Conservation (phyloP, 169 alveolate species). For the Eimeria brunetti region DNA sequence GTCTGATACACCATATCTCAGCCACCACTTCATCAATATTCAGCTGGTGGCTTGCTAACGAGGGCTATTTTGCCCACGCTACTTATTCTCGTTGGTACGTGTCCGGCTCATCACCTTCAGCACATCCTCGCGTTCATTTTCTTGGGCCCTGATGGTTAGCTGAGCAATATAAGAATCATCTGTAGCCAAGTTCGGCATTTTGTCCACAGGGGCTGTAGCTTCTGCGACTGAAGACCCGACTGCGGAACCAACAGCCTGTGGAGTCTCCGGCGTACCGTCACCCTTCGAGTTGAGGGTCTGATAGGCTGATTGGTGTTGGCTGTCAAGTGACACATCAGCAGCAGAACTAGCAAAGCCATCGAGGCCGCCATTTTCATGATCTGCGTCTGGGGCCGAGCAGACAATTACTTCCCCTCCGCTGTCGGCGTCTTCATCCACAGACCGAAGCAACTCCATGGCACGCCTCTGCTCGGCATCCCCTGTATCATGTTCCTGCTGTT, state of each 20-base stretch:
- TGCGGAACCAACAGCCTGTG: neutral
- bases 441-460: slow-evolving; percentile 56
- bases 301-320: neutral
- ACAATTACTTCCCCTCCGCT: slow-evolving; percentile 57
- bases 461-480: slow-evolving; percentile 70
- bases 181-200: neutral
- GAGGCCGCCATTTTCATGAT: neutral
- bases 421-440: slow-evolving; percentile 61
- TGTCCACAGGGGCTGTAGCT: neutral
- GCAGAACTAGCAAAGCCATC: neutral
- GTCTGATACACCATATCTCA: neutral
- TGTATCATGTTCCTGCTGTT: slow-evolving; percentile 25
- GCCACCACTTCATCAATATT: neutral
- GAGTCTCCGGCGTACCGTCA: neutral
- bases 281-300: neutral
- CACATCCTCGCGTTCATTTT: slow-evolving; percentile 62
- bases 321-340: neutral
- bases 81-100: neutral
- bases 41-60: neutral
- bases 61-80: neutral
- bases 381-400: slow-evolving; percentile 51
- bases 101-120: slow-evolving; percentile 12
- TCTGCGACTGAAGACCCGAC: neutral
- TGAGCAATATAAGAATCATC: slow-evolving; percentile 65
- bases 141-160: slow-evolving; percentile 54